Evolutionary conservation across 257 asterid genomes (phyloP), one percentile per base, ranked within the genome.

Genomic region (Catharanthus roseus): DNA sequence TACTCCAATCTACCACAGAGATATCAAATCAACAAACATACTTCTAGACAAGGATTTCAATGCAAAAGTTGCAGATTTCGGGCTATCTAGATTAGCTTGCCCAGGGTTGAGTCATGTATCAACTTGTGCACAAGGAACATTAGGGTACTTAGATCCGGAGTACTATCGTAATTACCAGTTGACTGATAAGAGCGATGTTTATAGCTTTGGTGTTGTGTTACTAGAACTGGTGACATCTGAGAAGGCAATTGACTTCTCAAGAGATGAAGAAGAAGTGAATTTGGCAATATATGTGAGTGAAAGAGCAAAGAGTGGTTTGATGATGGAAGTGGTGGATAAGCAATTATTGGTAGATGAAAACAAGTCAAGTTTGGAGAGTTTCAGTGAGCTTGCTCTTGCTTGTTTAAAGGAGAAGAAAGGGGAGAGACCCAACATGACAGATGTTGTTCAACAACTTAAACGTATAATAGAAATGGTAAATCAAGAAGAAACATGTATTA

Each of bases 141-240:
- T 83, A 23, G 87, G 87, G 31, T 83, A 83, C 78, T 62, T 83
- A 38, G 85, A 83, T 47, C 87, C 87, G 1, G 83, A 83, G 70
- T 83, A 80, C 26, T 80, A 75, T 44, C 81, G 83, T 3, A 83
- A 71, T 56, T 78, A 81, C 33, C 82, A 80, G 65, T 55, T 83
- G 13, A 83, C 75, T 24, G 85, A 83, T 31, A 83, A 83, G 63
- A 80, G 85, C 26, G 87, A 83, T 78, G 85, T 83, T 54, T 83
- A 83, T 41, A 83, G 85, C 62, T 83, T 77, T 2, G 87, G 85
- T 61, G 83, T 83, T 50, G 85, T 83, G 63, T 50, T 83, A 0
- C 78, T 83, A 21, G 87, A 83, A 72, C 73, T 83, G 55, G 74
- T 83, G 49, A 83, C 87, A 51, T 80, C 85, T 41, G 75, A 64